Evolutionary conservation across 331 rosid species (phyloP), one percentile per base, ranked within the genome.

Genomic region (Prunus yedoensis): DNA sequence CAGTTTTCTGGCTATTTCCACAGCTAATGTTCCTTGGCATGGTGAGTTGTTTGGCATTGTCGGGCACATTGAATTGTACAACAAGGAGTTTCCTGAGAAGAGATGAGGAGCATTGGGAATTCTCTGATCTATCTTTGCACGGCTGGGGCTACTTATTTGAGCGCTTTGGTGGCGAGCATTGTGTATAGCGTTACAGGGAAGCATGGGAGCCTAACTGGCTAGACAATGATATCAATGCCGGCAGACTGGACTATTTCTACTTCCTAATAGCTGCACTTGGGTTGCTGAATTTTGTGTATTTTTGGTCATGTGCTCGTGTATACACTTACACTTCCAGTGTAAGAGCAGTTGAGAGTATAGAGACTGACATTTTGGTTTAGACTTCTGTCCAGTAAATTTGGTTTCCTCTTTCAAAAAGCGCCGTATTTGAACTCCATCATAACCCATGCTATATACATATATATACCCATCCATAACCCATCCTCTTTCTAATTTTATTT

Each of bases 1-100:
- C 75, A 1, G 80, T 74, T 1, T 8, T 78, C 74, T 86, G 85
- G 84, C 59, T 80, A 17, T 52, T 83, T 4, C 89, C 84, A 0
- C 79, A 80, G 46, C 66, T 10, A 1, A 56, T 73, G 1, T 4
- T 83, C 0, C 20, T 81, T 21, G 85, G 87, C 1, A 23, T 64
- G 17, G 41, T 15, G 77, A 80, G 58, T 54, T 84, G 0, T 82
- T 80, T 51, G 64, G 66, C 41, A 60, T 60, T 1, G 77, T 80
- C 64, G 88, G 87, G 1, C 73, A 71, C 61, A 74, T 72, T 8
- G 85, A 82, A 27, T 84, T 84, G 65, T 87, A 80, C 70, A 87
- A 84, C 77, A 65, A 6, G 4, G 87, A 84, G 62, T 75, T 78
- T 7, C 87, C 91, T 21, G 74, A 69, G 8, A 70, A 66, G n/a